Conservation (phyloP, 208 protist species). For the Porcisia hertigi region DNA sequence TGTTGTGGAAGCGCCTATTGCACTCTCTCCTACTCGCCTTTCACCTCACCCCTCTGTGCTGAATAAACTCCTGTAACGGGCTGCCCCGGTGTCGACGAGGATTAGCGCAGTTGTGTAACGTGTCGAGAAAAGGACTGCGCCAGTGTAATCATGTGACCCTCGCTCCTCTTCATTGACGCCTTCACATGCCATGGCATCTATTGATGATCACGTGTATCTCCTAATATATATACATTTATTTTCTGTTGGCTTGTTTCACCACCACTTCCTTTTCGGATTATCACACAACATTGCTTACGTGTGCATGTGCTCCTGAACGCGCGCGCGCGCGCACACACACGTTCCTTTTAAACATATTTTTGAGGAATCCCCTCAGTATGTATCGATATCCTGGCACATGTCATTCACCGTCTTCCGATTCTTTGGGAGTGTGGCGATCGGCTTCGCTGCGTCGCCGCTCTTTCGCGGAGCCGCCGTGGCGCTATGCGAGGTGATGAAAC, state of each 20-base stretch:
- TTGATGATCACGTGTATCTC: not conserved
- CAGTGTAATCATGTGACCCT: too few species aligned
- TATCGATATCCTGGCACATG: conserved; percentile 2
- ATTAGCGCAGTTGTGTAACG: not conserved
- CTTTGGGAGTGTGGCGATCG: conserved; percentile 20
- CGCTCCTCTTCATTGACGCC: not conserved
- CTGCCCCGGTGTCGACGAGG: not conserved
- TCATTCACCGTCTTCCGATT: conserved; percentile 34
- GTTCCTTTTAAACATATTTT: not conserved
- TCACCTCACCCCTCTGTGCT: not conserved
- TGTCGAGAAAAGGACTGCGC: not conserved
- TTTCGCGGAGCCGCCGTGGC: conserved; percentile 27
- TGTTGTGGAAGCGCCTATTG: not conserved
- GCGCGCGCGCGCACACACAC: not conserved
- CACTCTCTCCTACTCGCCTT: not conserved
- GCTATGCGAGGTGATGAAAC: conserved; percentile 29
- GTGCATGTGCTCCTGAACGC: not conserved
- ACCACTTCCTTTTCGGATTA: not conserved
- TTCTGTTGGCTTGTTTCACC: not conserved
- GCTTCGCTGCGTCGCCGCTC: conserved; percentile 33
- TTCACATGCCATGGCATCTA: not conserved
- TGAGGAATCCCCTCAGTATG: not conserved
- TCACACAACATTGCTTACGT: not conserved
- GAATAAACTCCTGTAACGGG: not conserved
- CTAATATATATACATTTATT: not conserved